These are phyloP conservation scores for Stramenopiles sp. DNA, from an alignment of 352 stramenopile genomes.

Conservation along the genomic window DNA sequence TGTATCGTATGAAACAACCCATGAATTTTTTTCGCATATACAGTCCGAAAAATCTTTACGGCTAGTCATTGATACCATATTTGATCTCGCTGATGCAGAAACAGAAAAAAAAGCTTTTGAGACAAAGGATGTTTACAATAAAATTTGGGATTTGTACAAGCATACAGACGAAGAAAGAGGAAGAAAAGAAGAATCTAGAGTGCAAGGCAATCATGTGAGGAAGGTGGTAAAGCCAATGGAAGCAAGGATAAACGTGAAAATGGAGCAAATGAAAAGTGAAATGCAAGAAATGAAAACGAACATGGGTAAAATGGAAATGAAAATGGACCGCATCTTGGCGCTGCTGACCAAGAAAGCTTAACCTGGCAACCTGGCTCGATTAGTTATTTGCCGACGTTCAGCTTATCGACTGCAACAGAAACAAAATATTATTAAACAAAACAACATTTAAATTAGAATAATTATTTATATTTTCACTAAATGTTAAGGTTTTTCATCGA, in stretches of 20 bases:
- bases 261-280: background rate
- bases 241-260: background rate
- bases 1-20: slow-evolving; percentile 7
- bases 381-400: too few species aligned
- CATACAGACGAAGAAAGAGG: background rate
- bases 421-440: too few species aligned
- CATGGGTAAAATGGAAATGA: background rate
- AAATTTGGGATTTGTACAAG: slow-evolving; percentile 8
- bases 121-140: background rate
- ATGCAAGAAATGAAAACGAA: background rate
- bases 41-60: slow-evolving; percentile 4
- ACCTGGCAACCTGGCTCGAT: too few species aligned
- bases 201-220: background rate
- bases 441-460: too few species aligned
- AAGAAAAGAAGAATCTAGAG: slow-evolving; percentile 1
- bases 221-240: background rate
- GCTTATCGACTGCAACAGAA: too few species aligned
- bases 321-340: background rate
- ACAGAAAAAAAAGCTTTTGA: slow-evolving; percentile 9
- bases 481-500: too few species aligned
- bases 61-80: background rate
- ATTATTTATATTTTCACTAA: too few species aligned
- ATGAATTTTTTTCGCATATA: slow-evolving; percentile 9
- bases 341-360: too few species aligned
- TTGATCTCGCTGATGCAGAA: background rate